phyloP scores from a whole-genome alignment of 2,329 filamentous ascomycete species.

The Cercospora sp. region DNA sequence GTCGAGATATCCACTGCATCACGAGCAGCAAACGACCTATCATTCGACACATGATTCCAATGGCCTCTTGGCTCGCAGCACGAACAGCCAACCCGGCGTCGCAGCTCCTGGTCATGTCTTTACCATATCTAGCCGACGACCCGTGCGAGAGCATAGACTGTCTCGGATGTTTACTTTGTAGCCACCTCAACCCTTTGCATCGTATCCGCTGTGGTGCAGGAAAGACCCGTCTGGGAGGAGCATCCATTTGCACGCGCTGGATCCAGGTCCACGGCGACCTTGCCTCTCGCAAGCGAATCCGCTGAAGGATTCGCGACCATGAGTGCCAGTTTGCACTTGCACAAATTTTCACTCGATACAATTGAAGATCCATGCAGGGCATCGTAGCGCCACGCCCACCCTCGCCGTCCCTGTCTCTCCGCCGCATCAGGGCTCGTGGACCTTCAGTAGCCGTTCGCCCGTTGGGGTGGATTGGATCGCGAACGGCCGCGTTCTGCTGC shows the following conservation, averaged over 20 bases:
- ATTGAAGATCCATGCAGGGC: neutral
- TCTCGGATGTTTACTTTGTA: neutral
- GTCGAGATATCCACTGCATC: neutral
- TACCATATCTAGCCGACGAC: conserved; percentile 3
- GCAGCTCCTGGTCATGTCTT: neutral
- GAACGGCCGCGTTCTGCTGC: neutral
- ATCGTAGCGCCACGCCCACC: neutral
- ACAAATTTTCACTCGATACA: neutral
- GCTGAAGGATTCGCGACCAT: neutral
- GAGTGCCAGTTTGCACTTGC: neutral
- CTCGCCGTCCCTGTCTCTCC: neutral
- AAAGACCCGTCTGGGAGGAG: neutral
- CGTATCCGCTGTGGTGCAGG: neutral
- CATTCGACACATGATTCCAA: neutral
- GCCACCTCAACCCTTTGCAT: neutral
- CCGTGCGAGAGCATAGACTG: neutral
- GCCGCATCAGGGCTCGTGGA: neutral
- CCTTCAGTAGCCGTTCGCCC: neutral
- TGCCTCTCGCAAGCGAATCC: neutral
- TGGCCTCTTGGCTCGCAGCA: neutral
- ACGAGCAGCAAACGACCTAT: neutral
- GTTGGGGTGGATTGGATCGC: neutral
- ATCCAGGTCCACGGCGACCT: neutral
- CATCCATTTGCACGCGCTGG: neutral
- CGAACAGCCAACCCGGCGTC: neutral